Base-by-base conservation (phyloP, 2,329 filamentous ascomycete genomes). In the Beauveria varroae region DNA sequence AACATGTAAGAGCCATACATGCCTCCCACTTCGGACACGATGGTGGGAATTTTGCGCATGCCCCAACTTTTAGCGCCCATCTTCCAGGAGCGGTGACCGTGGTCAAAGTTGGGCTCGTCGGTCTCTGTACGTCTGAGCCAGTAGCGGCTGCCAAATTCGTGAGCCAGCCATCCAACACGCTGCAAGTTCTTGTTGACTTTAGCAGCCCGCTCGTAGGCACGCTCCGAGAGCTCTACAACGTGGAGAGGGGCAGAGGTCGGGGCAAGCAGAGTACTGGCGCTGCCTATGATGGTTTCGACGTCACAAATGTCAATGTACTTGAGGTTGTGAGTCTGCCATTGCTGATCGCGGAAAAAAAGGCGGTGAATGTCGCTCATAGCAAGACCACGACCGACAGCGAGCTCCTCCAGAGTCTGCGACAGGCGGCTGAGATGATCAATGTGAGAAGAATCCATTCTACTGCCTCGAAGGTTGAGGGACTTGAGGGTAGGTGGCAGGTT, bases 21-120 rank as follows among this genome's bases (percentile, higher is more conserved):
- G 64, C 91, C 91, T 68, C 96, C 95, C 28, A 98, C 89, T 73
- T 98, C 93, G 58, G 93, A 91, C 69, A 86, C 85, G 28, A 90
- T 91, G 66, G 98, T 88, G n/a, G 93, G 96, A 47, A 98, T 82
- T 77, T 98, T 95, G 64, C 89, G 82, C 86, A 92, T 92, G 43
- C 90, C 90, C 90, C 90, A 93, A 76, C 86, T 90, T 67, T 85
- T 84, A 54, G 90, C 90, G 37, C 90, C 90, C 87, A 91, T 89
- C 78, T 95, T 95, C 90, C 90, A 95, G 68, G 78, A 76, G 66
- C 86, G 82, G 69, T 88, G 85, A 60, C 76, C 71, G 60, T 73
- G 71, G 64, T 77, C 76, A 52, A 68, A 65, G 50, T 67, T 70
- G 41, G 68, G 65, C 55, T 68, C 73, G 41, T 75, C 69, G 14